Evolutionary conservation across 2,329 filamentous ascomycete genomes (phyloP), one percentile per base, ranked within the genome.

Genomic region (Fusarium compactum): DNA sequence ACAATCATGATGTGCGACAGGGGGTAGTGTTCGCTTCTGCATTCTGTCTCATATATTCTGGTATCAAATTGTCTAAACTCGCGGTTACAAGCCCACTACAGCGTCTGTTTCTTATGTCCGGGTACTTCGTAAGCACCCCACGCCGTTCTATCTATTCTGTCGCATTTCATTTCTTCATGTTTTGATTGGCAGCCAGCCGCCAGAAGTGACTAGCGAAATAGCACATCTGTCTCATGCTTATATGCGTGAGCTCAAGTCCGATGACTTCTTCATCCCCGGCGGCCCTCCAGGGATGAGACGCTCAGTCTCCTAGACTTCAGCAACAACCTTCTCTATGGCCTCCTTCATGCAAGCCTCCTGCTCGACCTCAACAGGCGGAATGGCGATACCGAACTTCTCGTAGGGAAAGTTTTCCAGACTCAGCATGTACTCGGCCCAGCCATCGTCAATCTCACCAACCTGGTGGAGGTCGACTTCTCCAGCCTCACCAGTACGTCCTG

Each of bases 401-500:
- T 89, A 90, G 0, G 88, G 87, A 65, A 91, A 91, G 41, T 83
- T 75, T 53, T 82, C 84, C 27, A 91, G 78, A 22, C 80, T 84
- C 25, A 77, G 71, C 56, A 85, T 77, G 72, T 88, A 86, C 76
- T 89, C 84, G 3, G 84, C 87, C 88, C 88, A 91, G 16, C 88
- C 89, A 70, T 91, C 89, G 51, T 81, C 84, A 15, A 85, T 55
- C 76, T 89, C 84, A 2, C 89, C 89, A 4, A 89, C 76, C 78
- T 87, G 84, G 69, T 89, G 85, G 65, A 83, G 74, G 57, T 88
- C 86, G 6, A 86, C 82, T 6, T 80, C 81, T 15, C 85, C 86
- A 0, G 86, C 91, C 81, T 92, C 89, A 2, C 92, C 92, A 25
- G 91, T 94, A 73, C 89, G 82, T 0, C 95, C 96, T 0, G 96